A percentile compares a stretch with the other conserved stretches of the same genome.
These are phyloP conservation scores for Ustilago bromivora DNA, from an alignment of 1,284 basidiomycete species.

Conservation along the genomic window DNA sequence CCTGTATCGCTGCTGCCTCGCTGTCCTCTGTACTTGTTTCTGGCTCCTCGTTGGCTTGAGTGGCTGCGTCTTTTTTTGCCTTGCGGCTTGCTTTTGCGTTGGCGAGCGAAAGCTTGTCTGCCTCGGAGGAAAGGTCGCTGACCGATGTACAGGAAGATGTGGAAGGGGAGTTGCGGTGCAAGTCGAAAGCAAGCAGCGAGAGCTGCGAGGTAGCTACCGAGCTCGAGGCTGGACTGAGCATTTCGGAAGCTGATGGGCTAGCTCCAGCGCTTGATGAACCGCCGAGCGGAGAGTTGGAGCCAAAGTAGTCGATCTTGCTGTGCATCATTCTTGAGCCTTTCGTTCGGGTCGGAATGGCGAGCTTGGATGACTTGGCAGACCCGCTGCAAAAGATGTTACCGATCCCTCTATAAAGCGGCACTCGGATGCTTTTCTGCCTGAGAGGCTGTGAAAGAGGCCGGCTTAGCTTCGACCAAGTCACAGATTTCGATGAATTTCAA, in stretches of 20 bases:
- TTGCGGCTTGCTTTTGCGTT: constrained; percentile 1
- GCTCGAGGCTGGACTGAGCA: constrained; percentile 41
- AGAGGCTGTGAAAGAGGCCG: background rate
- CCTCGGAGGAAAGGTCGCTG: constrained; percentile 42
- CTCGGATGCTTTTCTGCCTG: background rate
- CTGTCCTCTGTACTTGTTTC: constrained; percentile 28
- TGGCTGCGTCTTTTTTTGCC: background rate
- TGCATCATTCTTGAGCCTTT: constrained; percentile 14
- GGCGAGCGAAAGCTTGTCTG: constrained; percentile 29
- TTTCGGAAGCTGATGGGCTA: constrained; percentile 25
- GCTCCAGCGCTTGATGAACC: constrained; percentile 31
- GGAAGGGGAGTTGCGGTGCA: constrained; percentile 37
- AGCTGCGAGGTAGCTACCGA: constrained; percentile 39
- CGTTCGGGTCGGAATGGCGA: background rate
- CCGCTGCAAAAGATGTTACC: background rate
- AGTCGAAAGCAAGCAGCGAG: constrained; percentile 30
- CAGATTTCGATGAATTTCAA: too few relatives aligned
- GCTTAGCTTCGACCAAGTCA: too few relatives aligned
- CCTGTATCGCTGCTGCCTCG: constrained; percentile 38
- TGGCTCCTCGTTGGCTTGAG: constrained; percentile 11
- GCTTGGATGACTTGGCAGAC: background rate
- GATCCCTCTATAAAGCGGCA: background rate
- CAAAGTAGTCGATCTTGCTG: constrained; percentile 39
- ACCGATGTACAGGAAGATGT: constrained; percentile 48
- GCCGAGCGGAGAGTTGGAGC: constrained; percentile 27